Conservation (phyloP, 306 rosid genomes). For the Hippophae tibetana region DNA sequence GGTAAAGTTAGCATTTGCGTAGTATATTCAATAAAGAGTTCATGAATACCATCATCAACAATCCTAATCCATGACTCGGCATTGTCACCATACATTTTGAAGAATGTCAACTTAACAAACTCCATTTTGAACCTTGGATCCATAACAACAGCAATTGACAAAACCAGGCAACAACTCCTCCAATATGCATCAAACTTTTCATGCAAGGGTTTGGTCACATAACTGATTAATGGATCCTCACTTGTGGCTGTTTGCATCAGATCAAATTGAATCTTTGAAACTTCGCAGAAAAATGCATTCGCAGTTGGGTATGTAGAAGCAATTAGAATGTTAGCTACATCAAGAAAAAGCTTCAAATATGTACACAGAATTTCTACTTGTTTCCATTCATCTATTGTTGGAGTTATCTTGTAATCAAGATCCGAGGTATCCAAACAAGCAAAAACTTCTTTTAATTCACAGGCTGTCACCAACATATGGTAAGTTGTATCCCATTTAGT, state of each 20-base stretch:
- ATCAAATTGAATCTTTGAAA: constrained; percentile 58
- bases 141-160: constrained; percentile 72
- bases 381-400: constrained; percentile 69
- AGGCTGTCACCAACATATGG: constrained; percentile 73
- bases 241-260: constrained; percentile 52
- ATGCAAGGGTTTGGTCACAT: constrained; percentile 51
- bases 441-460: constrained; percentile 78
- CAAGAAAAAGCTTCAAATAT: constrained; percentile 56
- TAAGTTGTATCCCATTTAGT: constrained; percentile 81
- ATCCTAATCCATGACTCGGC: constrained; percentile 58
- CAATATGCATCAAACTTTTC: constrained; percentile 72
- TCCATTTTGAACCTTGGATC: constrained; percentile 88
- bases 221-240: constrained; percentile 58
- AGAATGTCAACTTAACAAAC: constrained; percentile 56
- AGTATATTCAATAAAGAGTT: constrained; percentile 58
- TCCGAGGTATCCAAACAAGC: constrained; percentile 55
- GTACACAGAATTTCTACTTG: constrained; percentile 54
- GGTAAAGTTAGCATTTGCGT: constrained; percentile 46
- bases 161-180: constrained; percentile 65
- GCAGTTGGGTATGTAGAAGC: constrained; percentile 52
- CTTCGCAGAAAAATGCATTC: constrained; percentile 54
- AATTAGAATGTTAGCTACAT: constrained; percentile 54
- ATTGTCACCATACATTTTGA: constrained; percentile 51
- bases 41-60: constrained; percentile 66
- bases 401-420: constrained; percentile 37